These are phyloP conservation scores for Gloeostereum incarnatum DNA, from an alignment of 768 basidiomycete species.

Conservation along the genomic window DNA sequence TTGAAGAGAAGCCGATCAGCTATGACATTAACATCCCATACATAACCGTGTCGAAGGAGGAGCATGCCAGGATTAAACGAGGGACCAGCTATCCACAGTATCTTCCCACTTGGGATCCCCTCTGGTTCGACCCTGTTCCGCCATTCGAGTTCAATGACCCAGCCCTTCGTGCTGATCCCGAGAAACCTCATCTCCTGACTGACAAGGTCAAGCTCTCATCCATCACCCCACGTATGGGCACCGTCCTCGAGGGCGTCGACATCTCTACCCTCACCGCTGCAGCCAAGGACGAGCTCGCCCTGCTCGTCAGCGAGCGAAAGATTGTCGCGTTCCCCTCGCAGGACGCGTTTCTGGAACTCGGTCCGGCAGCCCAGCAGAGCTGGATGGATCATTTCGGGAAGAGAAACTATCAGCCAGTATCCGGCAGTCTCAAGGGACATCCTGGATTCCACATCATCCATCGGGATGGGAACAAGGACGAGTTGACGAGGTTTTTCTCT, in stretches of 20 bases:
- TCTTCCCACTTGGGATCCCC: conserved; percentile 10
- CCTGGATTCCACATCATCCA: conserved; percentile 14
- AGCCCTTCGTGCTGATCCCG: conserved; percentile 11
- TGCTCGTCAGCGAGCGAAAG: conserved; percentile 11
- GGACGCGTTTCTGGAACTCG: conserved; percentile 9
- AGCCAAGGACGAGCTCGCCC: conserved; percentile 12
- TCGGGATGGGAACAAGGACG: conserved; percentile 12
- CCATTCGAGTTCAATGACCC: conserved; percentile 12
- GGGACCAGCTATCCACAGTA: conserved; percentile 9
- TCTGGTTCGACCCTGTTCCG: conserved; percentile 11
- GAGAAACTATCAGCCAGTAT: conserved; percentile 1
- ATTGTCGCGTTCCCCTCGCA: conserved; percentile 12
- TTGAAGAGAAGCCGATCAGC: conserved; percentile 4
- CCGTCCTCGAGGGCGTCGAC: conserved; percentile 9
- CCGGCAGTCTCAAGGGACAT: conserved; percentile 5
- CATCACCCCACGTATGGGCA: conserved; percentile 12
- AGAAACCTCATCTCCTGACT: conserved; percentile 8
- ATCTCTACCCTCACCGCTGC: conserved; percentile 6
- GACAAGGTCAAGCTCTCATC: conserved; percentile 2
- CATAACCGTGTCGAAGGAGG: conserved; percentile 5
- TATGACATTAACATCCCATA: conserved; percentile 14
- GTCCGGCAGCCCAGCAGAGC: conserved; percentile 6
- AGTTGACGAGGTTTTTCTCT: conserved; percentile 11
- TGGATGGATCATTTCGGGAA: conserved; percentile 1
- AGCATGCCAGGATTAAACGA: conserved; percentile 1